A percentile compares a stretch with the other conserved stretches of the same genome.
Evolutionary conservation across 225 moss, liverwort and hornwort genomes (phyloP).

Genomic region (Asterella californica): DNA sequence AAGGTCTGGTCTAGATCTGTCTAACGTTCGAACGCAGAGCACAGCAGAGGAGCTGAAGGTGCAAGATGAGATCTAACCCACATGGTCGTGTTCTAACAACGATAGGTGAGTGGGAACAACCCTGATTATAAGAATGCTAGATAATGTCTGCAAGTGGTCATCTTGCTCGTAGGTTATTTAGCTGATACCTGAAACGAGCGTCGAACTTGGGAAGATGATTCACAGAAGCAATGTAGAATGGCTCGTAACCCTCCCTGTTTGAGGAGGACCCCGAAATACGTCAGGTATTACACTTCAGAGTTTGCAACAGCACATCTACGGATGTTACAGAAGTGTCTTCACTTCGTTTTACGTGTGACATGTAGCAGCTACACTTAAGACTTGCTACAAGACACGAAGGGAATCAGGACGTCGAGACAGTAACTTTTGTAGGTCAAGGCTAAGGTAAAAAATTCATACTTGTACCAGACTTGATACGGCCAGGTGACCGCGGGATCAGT

Average conservation of each 20-base stretch:
- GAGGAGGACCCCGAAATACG: background rate
- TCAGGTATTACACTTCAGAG: background rate
- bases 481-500: constrained; percentile 29
- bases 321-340: background rate
- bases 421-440: background rate
- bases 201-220: constrained; percentile 31
- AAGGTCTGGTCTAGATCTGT: background rate
- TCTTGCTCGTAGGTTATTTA: background rate
- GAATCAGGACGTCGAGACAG: too few species aligned
- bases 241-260: constrained; percentile 43
- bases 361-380: too few species aligned
- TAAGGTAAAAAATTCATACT: constrained; percentile 13
- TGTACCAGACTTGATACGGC: constrained; percentile 34
- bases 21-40: background rate
- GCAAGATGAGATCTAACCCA: background rate
- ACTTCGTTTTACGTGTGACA: too few species aligned
- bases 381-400: too few species aligned
- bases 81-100: background rate
- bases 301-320: background rate
- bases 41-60: background rate
- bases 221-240: constrained; percentile 31
- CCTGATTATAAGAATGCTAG: too few species aligned
- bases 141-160: too few species aligned
- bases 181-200: constrained; percentile 33
- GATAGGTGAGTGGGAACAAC: too few species aligned